phyloP scores from a whole-genome alignment of 805 yeast species.

The Hanseniaspora pseudoguilliermondii region DNA sequence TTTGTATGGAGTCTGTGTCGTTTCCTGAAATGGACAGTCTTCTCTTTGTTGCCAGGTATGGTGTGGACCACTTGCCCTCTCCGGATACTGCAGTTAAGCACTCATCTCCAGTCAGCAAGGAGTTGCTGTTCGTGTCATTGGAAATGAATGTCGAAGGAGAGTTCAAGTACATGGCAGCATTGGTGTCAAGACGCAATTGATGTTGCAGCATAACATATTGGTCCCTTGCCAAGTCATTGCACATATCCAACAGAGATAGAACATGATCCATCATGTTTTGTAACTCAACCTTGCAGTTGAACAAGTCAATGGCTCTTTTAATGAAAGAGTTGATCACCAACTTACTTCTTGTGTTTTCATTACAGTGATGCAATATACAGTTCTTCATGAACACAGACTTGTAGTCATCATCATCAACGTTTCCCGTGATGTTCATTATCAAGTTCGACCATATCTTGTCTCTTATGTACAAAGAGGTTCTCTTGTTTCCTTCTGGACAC shows the following conservation, averaged over 20 bases:
- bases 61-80: constrained; percentile 7
- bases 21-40: constrained; percentile 1
- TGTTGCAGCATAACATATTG: constrained; percentile 5
- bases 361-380: constrained; percentile 11
- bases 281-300: constrained; percentile 9
- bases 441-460: constrained; percentile 12
- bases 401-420: constrained; percentile 2
- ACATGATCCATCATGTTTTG: constrained; percentile 11
- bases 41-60: constrained; percentile 9
- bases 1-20: constrained; percentile 5
- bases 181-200: background rate
- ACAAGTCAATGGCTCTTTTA: constrained; percentile 11
- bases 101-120: background rate
- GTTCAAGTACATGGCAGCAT: constrained; percentile 7
- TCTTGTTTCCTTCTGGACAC: constrained; percentile 11
- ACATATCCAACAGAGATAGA: background rate
- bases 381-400: constrained; percentile 11
- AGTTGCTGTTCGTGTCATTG: background rate
- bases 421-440: constrained; percentile 10
- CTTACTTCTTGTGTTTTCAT: constrained; percentile 11
- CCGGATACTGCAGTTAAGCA: constrained; percentile 3
- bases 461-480: constrained; percentile 10
- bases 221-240: constrained; percentile 5
- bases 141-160: constrained; percentile 3
- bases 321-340: constrained; percentile 11